Evolutionary conservation across 495 filamentous ascomycete genomes (phyloP).

Genomic region (Chaetomium fimeti): DNA sequence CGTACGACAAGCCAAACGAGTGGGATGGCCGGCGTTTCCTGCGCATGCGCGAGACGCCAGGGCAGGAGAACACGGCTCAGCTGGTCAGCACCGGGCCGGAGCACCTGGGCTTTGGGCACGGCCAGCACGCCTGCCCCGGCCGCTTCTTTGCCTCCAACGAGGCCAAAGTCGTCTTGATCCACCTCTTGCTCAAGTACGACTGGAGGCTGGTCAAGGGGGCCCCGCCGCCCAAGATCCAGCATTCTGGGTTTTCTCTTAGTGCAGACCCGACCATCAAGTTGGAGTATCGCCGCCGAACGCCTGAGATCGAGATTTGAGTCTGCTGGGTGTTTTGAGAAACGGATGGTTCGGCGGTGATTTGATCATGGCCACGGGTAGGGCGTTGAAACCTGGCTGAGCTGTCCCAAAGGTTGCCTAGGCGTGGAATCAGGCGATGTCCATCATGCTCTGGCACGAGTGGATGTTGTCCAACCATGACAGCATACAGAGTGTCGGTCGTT

Average conservation of each 20-base stretch:
- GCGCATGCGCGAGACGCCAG: slow-evolving; percentile 39
- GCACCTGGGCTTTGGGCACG: slow-evolving; percentile 43
- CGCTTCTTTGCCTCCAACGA: slow-evolving; percentile 46
- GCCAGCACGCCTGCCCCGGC: slow-evolving; percentile 43
- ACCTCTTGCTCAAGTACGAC: slow-evolving; percentile 43
- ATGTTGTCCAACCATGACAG: too few species aligned
- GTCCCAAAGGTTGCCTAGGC: too few species aligned
- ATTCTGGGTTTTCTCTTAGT: slow-evolving; percentile 18
- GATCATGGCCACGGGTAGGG: too few species aligned
- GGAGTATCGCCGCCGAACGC: slow-evolving; percentile 19
- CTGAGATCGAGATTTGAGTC: slow-evolving; percentile 20
- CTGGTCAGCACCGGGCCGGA: slow-evolving; percentile 46
- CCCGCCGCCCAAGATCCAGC: slow-evolving; percentile 5
- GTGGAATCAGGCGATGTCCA: too few species aligned
- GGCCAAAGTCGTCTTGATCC: slow-evolving; percentile 38
- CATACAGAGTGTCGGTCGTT: too few species aligned
- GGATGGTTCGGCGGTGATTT: too few species aligned
- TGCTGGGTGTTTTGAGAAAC: background rate
- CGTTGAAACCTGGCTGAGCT: too few species aligned
- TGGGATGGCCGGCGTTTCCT: slow-evolving; percentile 53
- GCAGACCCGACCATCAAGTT: slow-evolving; percentile 23
- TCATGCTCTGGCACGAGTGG: too few species aligned
- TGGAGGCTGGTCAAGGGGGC: slow-evolving; percentile 31
- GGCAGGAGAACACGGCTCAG: slow-evolving; percentile 46
- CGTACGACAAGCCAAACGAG: slow-evolving; percentile 45